Evolutionary conservation across 2,329 filamentous ascomycete species (phyloP).

Genomic region (Bretziella fagacearum): DNA sequence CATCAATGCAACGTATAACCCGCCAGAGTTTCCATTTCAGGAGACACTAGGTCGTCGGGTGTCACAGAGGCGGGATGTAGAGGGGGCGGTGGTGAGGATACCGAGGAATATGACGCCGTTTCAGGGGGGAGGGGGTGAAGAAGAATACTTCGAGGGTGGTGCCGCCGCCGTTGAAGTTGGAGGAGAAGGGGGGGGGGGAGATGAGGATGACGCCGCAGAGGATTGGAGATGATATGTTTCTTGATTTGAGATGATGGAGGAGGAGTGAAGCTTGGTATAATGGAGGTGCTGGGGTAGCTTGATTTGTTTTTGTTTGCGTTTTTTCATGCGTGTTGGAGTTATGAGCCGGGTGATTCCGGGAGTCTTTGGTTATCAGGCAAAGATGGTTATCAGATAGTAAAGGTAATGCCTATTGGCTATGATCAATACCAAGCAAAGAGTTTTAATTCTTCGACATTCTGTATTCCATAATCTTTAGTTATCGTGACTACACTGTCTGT

Average conservation of each 20-base stretch:
- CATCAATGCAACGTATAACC: constrained; percentile 9
- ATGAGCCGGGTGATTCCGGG: no score
- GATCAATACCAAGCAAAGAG: no score
- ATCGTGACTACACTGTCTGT: no score
- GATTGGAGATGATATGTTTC: constrained; percentile 46
- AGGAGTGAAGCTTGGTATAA: not conserved
- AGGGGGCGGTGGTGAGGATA: not conserved
- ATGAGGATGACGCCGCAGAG: constrained; percentile 52
- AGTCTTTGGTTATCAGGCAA: no score
- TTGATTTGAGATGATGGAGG: constrained; percentile 22
- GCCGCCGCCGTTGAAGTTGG: not conserved
- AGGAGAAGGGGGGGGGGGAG: constrained; percentile 22
- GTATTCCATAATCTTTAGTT: no score
- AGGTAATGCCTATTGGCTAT: no score
- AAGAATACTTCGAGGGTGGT: constrained; percentile 26
- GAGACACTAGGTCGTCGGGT: not conserved
- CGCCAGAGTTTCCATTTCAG: constrained; percentile 4
- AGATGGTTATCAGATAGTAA: no score
- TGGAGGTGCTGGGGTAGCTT: not conserved
- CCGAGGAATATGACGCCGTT: not conserved
- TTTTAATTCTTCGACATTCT: no score
- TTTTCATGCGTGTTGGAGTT: not conserved
- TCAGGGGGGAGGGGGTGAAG: constrained; percentile 1
- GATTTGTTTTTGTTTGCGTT: not conserved
- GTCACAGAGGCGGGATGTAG: not conserved